Percentiles rank a stretch among this genome's conserved stretches.
phyloP scores from a whole-genome alignment of 495 filamentous ascomycete species.

The Tuber microsphaerosporum region DNA sequence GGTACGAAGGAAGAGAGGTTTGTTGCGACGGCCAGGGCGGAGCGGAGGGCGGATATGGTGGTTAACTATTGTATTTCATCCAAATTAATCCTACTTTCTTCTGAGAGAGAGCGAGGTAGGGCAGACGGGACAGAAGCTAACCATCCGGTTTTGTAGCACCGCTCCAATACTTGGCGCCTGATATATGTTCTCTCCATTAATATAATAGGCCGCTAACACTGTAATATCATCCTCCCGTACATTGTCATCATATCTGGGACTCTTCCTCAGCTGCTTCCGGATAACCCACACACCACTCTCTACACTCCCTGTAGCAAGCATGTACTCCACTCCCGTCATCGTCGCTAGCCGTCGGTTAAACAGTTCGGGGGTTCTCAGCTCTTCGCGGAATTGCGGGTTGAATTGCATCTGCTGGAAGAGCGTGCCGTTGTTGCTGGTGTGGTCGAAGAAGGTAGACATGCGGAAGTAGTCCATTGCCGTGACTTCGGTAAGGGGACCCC shows the following conservation, averaged over 20 bases:
- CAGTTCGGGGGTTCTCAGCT: constrained; percentile 61
- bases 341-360: constrained; percentile 70
- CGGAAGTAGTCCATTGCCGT: constrained; percentile 78
- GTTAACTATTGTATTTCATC: constrained; percentile 24
- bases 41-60: constrained; percentile 23
- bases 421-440: constrained; percentile 76
- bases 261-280: constrained; percentile 70
- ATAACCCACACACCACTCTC: constrained; percentile 80
- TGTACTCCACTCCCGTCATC: constrained; percentile 77
- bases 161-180: constrained; percentile 79
- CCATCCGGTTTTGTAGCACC: constrained; percentile 67
- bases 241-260: constrained; percentile 53
- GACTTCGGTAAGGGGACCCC: constrained; percentile 23
- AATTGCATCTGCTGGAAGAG: constrained; percentile 66
- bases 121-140: constrained; percentile 43
- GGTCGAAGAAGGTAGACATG: constrained; percentile 84
- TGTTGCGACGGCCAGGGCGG: constrained; percentile 40
- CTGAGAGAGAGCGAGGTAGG: background rate
- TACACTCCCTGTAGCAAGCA: constrained; percentile 60
- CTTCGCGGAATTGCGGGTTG: constrained; percentile 56
- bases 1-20: constrained; percentile 66
- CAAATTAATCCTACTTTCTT: constrained; percentile 1
- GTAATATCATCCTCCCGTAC: constrained; percentile 56
- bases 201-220: constrained; percentile 71
- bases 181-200: constrained; percentile 78